phyloP scores from a whole-genome alignment of 169 alveolate species.

The Plasmodium vinckei region DNA sequence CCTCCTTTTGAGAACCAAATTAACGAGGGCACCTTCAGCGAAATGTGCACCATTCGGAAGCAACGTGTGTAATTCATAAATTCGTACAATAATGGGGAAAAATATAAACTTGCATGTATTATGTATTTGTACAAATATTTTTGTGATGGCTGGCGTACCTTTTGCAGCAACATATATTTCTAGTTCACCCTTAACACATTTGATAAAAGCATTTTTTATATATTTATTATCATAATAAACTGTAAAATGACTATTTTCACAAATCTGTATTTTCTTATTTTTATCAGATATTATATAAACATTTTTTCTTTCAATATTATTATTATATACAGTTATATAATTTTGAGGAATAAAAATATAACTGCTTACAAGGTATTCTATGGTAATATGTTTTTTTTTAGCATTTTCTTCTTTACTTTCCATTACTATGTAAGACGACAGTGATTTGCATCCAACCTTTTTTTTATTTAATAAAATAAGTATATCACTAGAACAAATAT shows the following conservation, averaged over 20 bases:
- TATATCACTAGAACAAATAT: constrained; percentile 35
- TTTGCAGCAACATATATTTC: constrained; percentile 21
- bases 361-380: constrained; percentile 36
- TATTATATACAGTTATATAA: constrained; percentile 12
- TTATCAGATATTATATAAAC: constrained; percentile 30
- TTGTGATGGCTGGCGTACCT: constrained; percentile 21
- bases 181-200: constrained; percentile 10
- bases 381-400: constrained; percentile 25
- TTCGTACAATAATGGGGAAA: constrained; percentile 7
- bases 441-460: constrained; percentile 23
- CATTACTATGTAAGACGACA: constrained; percentile 26
- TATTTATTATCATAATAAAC: constrained; percentile 33
- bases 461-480: constrained; percentile 33
- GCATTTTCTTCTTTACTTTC: constrained; percentile 15
- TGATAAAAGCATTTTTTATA: constrained; percentile 19
- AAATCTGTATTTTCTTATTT: constrained; percentile 18
- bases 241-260: constrained; percentile 23
- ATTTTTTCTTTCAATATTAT: constrained; percentile 1
- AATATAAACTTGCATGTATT: constrained; percentile 50
- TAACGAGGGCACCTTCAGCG: constrained; percentile 22
- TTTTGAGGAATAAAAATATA: constrained; percentile 15
- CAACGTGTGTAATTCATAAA: constrained; percentile 24
- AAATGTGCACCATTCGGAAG: constrained; percentile 35
- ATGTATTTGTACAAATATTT: constrained; percentile 4
- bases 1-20: constrained; percentile 15